phyloP scores from a whole-genome alignment of 1,284 basidiomycete genomes.

The Moesziomyces sp. region DNA sequence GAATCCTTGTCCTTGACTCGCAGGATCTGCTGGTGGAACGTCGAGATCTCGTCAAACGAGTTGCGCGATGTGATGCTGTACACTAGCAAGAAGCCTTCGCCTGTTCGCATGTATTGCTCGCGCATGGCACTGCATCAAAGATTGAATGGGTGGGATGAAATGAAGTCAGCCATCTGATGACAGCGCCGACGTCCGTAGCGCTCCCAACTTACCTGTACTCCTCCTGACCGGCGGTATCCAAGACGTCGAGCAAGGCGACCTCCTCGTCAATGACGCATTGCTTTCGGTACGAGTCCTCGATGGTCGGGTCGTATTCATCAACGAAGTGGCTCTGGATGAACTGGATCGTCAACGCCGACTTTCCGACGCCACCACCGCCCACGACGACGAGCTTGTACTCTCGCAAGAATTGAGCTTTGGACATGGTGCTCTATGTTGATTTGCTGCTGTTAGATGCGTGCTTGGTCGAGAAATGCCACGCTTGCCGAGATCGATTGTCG shows the following conservation, averaged over 20 bases:
- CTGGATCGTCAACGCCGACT: conserved; percentile 95
- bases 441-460: not conserved
- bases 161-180: not conserved
- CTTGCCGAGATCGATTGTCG: not conserved
- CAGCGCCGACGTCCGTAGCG: not conserved
- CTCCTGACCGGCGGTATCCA: conserved; percentile 98
- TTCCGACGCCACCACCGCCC: conserved; percentile 96
- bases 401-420: conserved; percentile 75
- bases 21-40: conserved; percentile 91
- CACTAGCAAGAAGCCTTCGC: conserved; percentile 97
- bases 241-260: conserved; percentile 93
- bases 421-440: conserved; percentile 4
- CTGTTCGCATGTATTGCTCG: conserved; percentile 96
- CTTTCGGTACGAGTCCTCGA: conserved; percentile 74
- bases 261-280: conserved; percentile 85
- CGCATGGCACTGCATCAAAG: conserved; percentile 85
- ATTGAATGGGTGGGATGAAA: not conserved
- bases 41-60: conserved; percentile 95
- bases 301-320: conserved; percentile 98
- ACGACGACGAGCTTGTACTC: conserved; percentile 79
- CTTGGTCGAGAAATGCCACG: no score
- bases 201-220: conserved; percentile 86
- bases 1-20: conserved; percentile 93
- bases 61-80: conserved; percentile 98
- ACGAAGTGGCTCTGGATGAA: conserved; percentile 95